Evolutionary conservation across 108 stramenopile species (phyloP).

Genomic region (Epipyxis sp.): DNA sequence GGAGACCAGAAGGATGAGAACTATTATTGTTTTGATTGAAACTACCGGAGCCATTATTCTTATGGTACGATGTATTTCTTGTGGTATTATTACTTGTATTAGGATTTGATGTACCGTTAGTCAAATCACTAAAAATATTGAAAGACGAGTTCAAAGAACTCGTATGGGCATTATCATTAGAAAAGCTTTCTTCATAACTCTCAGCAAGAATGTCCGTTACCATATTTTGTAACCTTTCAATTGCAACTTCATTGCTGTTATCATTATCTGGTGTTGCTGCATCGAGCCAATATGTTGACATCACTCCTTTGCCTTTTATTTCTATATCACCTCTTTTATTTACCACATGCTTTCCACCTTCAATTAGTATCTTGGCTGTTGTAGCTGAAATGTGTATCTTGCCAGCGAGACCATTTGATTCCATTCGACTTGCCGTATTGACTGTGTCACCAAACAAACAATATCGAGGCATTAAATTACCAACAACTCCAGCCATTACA

Average conservation of each 20-base stretch:
- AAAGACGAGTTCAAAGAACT: too few species aligned
- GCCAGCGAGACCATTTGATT: slow-evolving; percentile 43
- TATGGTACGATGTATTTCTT: too few species aligned
- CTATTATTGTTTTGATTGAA: too few species aligned
- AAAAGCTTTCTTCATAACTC: too few species aligned
- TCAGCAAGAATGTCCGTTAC: not conserved
- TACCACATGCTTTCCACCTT: slow-evolving; percentile 17
- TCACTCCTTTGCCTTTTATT: slow-evolving; percentile 53
- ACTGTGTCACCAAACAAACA: slow-evolving; percentile 61
- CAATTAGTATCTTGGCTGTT: slow-evolving; percentile 32
- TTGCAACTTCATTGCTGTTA: not conserved
- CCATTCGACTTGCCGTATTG: slow-evolving; percentile 62
- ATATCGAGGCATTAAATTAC: slow-evolving; percentile 52
- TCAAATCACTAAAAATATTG: too few species aligned
- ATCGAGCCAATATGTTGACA: slow-evolving; percentile 39
- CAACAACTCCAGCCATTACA: slow-evolving; percentile 58
- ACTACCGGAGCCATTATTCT: too few species aligned
- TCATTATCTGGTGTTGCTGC: not conserved
- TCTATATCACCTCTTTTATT: slow-evolving; percentile 33
- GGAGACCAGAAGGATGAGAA: too few species aligned
- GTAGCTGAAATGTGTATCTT: slow-evolving; percentile 31
- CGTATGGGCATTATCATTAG: too few species aligned
- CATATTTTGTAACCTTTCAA: not conserved
- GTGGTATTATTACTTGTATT: too few species aligned
- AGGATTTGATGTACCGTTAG: too few species aligned